phyloP scores from a whole-genome alignment of 2,329 filamentous ascomycete species.

The Rugonectria rugulosa region DNA sequence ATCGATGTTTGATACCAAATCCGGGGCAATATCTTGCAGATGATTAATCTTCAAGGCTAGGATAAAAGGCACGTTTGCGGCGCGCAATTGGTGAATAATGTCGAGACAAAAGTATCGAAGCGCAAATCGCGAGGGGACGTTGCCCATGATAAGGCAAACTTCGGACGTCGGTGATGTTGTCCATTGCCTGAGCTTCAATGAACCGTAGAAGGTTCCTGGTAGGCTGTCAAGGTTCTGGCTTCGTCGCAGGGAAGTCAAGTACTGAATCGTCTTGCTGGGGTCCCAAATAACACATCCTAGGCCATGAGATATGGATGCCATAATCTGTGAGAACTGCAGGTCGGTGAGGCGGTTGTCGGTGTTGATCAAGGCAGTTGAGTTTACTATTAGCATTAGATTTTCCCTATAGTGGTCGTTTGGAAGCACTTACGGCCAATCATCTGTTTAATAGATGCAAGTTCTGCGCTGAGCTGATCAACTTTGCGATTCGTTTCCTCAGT shows the following conservation, averaged over 20 bases:
- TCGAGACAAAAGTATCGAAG: neutral
- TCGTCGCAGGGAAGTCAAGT: neutral
- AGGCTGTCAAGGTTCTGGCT: neutral
- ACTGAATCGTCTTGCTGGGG: neutral
- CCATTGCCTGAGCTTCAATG: neutral
- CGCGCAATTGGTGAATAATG: neutral
- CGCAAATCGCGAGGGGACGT: neutral
- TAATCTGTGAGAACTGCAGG: slow-evolving; percentile 6
- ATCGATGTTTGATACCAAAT: neutral
- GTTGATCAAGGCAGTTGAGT: neutral
- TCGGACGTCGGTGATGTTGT: neutral
- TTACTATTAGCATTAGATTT: neutral
- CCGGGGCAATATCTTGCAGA: neutral
- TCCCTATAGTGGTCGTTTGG: neutral
- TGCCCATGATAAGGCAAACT: neutral
- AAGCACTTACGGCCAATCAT: neutral
- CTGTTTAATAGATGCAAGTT: neutral
- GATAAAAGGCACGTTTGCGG: neutral
- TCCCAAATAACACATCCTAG: neutral
- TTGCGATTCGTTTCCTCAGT: neutral
- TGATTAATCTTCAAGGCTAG: slow-evolving; percentile 2
- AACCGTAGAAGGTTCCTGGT: neutral
- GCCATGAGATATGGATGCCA: neutral
- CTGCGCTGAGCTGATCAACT: neutral
- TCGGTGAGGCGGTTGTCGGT: neutral